Percentiles rank a stretch among this genome's conserved stretches.
Evolutionary conservation across 2,329 filamentous ascomycete species (phyloP).

Genomic region (Setomelanomma holmii): DNA sequence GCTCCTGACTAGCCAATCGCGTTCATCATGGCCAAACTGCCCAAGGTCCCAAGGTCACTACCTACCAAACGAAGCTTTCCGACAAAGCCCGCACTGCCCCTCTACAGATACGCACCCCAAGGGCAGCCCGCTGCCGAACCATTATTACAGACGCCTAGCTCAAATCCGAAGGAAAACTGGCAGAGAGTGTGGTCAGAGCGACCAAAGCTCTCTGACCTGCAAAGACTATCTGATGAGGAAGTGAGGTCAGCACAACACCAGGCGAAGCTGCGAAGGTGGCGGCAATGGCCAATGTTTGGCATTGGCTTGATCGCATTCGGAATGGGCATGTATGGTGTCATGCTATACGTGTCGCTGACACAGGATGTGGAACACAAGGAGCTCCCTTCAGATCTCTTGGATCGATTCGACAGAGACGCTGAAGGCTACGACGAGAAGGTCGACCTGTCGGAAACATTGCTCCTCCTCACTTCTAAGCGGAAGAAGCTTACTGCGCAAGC

Average conservation of each 20-base stretch:
- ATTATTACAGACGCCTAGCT: conserved; percentile 16
- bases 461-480: conserved; percentile 51
- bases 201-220: conserved; percentile 32
- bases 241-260: conserved; percentile 31
- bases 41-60: conserved; percentile 33
- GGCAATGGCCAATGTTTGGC: conserved; percentile 43
- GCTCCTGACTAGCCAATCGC: conserved; percentile 4
- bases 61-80: conserved; percentile 29
- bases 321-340: conserved; percentile 50
- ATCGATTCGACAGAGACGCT: conserved; percentile 55
- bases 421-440: conserved; percentile 57
- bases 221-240: conserved; percentile 37
- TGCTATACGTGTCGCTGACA: conserved; percentile 45
- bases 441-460: conserved; percentile 51
- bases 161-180: conserved; percentile 23
- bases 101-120: conserved; percentile 23
- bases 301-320: conserved; percentile 45
- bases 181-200: conserved; percentile 34
- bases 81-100: conserved; percentile 21
- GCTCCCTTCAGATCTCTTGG: conserved; percentile 51
- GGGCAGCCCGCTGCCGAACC: conserved; percentile 15
- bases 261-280: conserved; percentile 37
- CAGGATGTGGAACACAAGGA: conserved; percentile 30
- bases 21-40: conserved; percentile 42
- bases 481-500: conserved; percentile 51